Evolutionary conservation across 2,329 filamentous ascomycete genomes (phyloP), one percentile per base, ranked within the genome.

Genomic region (Biscogniauxia mediterranea): DNA sequence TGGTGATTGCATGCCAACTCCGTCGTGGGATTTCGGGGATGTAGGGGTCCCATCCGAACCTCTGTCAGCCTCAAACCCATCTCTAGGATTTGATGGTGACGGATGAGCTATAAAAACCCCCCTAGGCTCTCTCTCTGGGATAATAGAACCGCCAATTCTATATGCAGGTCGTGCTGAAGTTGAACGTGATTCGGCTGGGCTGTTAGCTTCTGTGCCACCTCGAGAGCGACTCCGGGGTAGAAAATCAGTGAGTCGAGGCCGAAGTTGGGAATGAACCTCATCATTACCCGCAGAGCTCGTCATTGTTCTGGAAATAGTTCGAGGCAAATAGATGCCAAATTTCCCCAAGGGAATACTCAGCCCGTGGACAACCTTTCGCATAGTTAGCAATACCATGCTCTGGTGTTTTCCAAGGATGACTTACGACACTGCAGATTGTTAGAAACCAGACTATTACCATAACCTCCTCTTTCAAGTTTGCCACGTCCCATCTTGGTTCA

Each of bases 381-480:
- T 49, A 17, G 61, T 60, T 19, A 61, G 50, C 25, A 32, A 46
- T 11, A 19, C 52, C 20, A 7, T 54, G 28, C 51, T 23, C 42
- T 26, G 5, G 20, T 49, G 38, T 61, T 54, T 52, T 5, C 5
- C 1, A 28, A 4, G 50, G 13, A 52, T 15, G 19, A 81, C 88
- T 81, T 78, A 93, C 90, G 62, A 96, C 89, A 66, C 91, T 95
- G 76, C 90, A 94, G 20, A 95, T 86, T 8, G 86, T 83, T 56
- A 96, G 76, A 70, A 97, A 97, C 93, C 93, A 97, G 19, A 97
- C 88, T 0, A 96, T 85, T 0, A 94, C 81, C 1, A 80, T 81
- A 57, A 92, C 83, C 0, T 85, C 81, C 64, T 96, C 90, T 4
- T 80, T 80, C 1, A 96, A 77, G 8, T 83, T 77, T 32, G 78